phyloP scores from a whole-genome alignment of 2,329 filamentous ascomycete species.

The Gaeumannomyces sp. region DNA sequence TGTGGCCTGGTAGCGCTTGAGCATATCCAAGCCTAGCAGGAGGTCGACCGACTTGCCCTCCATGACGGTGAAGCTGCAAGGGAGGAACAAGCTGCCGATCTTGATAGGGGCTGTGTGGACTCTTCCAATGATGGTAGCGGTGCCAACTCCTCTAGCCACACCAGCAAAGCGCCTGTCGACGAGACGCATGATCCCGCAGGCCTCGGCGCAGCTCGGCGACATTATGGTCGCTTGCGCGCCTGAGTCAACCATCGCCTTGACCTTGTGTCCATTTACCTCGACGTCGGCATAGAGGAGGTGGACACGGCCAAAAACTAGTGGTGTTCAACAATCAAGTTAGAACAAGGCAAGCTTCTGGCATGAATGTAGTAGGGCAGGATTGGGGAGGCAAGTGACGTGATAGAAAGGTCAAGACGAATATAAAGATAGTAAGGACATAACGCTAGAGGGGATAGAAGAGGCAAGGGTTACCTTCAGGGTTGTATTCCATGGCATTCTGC shows the following conservation, averaged over 20 bases:
- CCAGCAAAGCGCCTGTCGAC: slow-evolving; percentile 90
- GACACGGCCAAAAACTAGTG: slow-evolving; percentile 80
- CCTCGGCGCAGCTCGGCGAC: slow-evolving; percentile 87
- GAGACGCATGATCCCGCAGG: slow-evolving; percentile 92
- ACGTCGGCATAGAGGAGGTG: slow-evolving; percentile 96
- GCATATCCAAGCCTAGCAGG: slow-evolving; percentile 89
- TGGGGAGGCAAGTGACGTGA: background rate
- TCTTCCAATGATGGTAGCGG: slow-evolving; percentile 86
- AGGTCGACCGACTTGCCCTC: slow-evolving; percentile 96
- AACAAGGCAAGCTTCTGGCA: background rate
- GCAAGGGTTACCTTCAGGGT: slow-evolving; percentile 72
- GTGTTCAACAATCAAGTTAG: slow-evolving; percentile 10
- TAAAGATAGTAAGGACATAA: background rate
- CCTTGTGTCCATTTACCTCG: slow-evolving; percentile 83
- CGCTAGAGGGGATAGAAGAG: background rate
- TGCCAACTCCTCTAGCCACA: slow-evolving; percentile 88
- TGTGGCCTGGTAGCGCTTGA: slow-evolving; percentile 88
- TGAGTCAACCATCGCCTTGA: slow-evolving; percentile 96
- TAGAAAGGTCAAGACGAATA: background rate
- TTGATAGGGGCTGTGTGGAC: slow-evolving; percentile 95
- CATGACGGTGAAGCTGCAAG: slow-evolving; percentile 98
- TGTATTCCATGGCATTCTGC: slow-evolving; percentile 94
- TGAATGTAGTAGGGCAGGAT: background rate
- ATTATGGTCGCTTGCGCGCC: slow-evolving; percentile 98
- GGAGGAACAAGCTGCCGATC: slow-evolving; percentile 78